Evolutionary conservation across 257 asterid species (phyloP).

Genomic region (Penstemon eatonii): DNA sequence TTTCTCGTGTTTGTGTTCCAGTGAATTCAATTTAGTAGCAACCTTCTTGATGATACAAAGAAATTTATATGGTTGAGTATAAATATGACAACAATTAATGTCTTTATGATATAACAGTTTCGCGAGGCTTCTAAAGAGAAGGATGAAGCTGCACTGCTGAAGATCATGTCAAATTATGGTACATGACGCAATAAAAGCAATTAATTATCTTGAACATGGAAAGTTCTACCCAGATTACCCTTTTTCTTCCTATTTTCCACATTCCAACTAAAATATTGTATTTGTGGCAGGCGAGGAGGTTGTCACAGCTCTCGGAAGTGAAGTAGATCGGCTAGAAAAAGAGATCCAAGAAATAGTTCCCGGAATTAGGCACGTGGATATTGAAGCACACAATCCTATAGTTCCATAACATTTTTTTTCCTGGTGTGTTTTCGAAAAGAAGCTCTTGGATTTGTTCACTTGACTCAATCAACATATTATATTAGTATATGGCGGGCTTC

Average conservation of each 20-base stretch:
- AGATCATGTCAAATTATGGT: slow-evolving; percentile 91
- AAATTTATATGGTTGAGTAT: background rate
- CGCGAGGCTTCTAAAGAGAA: slow-evolving; percentile 72
- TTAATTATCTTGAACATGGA: no score
- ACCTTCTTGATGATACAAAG: slow-evolving; percentile 9
- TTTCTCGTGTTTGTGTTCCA: background rate
- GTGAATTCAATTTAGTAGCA: background rate
- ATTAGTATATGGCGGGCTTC: slow-evolving; percentile 1
- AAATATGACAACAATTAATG: slow-evolving; percentile 8
- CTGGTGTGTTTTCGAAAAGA: background rate
- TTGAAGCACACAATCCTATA: slow-evolving; percentile 93
- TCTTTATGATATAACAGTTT: slow-evolving; percentile 46
- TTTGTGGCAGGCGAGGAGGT: slow-evolving; percentile 82
- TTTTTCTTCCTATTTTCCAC: no score
- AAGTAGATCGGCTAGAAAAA: slow-evolving; percentile 89
- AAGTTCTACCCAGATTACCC: no score
- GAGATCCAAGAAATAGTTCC: slow-evolving; percentile 94
- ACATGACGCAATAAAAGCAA: slow-evolving; percentile 23
- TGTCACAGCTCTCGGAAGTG: slow-evolving; percentile 95
- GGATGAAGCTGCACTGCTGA: slow-evolving; percentile 61
- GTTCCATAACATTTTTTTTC: slow-evolving; percentile 36
- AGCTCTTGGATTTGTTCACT: slow-evolving; percentile 6
- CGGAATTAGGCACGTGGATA: slow-evolving; percentile 89
- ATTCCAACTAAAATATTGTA: background rate
- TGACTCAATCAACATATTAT: background rate